phyloP scores from a whole-genome alignment of 768 basidiomycete species.

The Hydnomerulius pinastri region DNA sequence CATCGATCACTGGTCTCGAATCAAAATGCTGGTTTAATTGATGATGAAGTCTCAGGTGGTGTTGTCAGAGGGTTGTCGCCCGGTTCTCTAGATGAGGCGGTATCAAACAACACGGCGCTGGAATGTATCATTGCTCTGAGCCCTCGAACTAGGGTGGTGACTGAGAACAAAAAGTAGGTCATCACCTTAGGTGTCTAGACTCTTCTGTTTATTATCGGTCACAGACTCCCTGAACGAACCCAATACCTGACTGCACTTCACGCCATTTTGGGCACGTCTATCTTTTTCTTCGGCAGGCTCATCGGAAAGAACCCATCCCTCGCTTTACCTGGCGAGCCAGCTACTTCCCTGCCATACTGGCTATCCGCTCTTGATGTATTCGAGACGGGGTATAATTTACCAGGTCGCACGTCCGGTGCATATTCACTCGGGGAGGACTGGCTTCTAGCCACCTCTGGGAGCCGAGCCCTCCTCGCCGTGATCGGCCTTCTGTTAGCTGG shows the following conservation, averaged over 20 bases:
- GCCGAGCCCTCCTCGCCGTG: constrained; percentile 61
- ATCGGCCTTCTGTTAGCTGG: constrained; percentile 38
- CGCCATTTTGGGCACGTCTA: constrained; percentile 60
- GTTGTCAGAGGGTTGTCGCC: not conserved
- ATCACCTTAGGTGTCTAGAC: not conserved
- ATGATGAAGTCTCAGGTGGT: not conserved
- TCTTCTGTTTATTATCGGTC: not conserved
- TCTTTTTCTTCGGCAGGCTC: constrained; percentile 65
- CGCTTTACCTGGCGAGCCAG: constrained; percentile 57
- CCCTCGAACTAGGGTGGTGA: not conserved
- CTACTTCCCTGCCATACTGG: constrained; percentile 56
- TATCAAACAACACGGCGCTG: not conserved
- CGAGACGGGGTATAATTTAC: constrained; percentile 65
- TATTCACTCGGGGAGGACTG: constrained; percentile 52
- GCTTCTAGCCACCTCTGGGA: constrained; percentile 70
- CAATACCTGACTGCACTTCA: constrained; percentile 70
- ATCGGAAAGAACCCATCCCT: constrained; percentile 53
- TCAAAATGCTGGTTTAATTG: not conserved
- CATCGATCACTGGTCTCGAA: constrained; percentile 52
- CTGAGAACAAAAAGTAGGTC: not conserved
- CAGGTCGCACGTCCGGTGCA: constrained; percentile 36
- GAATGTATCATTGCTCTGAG: not conserved
- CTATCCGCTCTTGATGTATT: constrained; percentile 71
- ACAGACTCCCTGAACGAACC: constrained; percentile 10
- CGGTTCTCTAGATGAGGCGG: not conserved